Base-by-base conservation (phyloP, 257 asterid genomes). In the Nicotiana tomentosiformis region DNA sequence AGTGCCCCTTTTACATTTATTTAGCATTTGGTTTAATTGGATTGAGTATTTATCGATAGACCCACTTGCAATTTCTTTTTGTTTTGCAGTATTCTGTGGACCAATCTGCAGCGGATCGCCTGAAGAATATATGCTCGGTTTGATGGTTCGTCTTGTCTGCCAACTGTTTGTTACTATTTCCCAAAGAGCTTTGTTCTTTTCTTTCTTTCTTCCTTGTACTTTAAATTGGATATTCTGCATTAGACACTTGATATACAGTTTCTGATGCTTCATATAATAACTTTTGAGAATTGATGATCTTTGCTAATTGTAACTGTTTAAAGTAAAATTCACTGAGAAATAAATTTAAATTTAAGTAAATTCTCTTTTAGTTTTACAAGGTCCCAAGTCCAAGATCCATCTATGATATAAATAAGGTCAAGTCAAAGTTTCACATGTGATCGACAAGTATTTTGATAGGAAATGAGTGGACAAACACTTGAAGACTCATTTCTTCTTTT, bases 81-180 rank as follows among this genome's bases (percentile, higher is more conserved):
- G 80, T 81, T 77, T 53, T 83, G 76, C 94, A 93, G 99, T 95
- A 95, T 78, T 87, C 94, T 4, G 94, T 93, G 84, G 93, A 91
- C 79, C 94, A 90, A 89, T 88, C 98, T 55, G 91, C 69, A 64
- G 98, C 97, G 80, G 83, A 82, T 32, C 93, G 90, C 90, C 90
- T 94, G 62, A 95, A 92, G 86, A 86, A 58, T 56, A 89, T 94
- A 1, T 93, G 99, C 82, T 65, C 78, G 6, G 86, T 82, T 18
- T 91, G 92, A 93, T 58, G 20, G 9, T 18, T 14, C 10, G 17
- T 14, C 5, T 16, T 79, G 97, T 91, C 9, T 79, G 58, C 91
- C 9, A 85, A 14, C 66, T 90, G 95, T 90, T 93, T 87, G 97
- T 58, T 84, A 84, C 64, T 83, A 86, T 88, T 82, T 64, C 91